Evolutionary conservation across 2,329 filamentous ascomycete genomes (phyloP).

Genomic region (Huntiella abstrusa): DNA sequence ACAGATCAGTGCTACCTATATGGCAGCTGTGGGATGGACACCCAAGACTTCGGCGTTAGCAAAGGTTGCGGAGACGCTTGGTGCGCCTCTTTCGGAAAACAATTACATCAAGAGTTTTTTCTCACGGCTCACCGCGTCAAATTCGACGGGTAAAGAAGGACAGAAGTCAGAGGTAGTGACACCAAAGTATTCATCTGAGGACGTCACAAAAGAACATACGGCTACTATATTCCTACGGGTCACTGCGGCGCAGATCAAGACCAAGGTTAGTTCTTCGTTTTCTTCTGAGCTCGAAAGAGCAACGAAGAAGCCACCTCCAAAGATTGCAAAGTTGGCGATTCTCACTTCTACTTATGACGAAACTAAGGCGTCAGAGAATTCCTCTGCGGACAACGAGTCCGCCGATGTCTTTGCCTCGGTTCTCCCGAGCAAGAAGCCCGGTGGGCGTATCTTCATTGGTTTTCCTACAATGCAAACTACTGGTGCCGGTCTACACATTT

Average conservation of each 20-base stretch:
- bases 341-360: constrained; percentile 85
- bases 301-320: constrained; percentile 92
- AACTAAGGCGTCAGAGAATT: constrained; percentile 43
- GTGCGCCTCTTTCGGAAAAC: constrained; percentile 27
- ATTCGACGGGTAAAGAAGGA: constrained; percentile 25
- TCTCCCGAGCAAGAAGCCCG: constrained; percentile 61
- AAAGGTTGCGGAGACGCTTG: constrained; percentile 31
- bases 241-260: constrained; percentile 66
- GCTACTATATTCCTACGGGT: constrained; percentile 79
- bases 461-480: constrained; percentile 97
- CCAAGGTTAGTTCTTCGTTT: constrained; percentile 53
- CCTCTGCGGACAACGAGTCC: constrained; percentile 23
- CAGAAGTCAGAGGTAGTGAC: constrained; percentile 28
- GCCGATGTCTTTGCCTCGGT: constrained; percentile 79
- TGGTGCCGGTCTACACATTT: constrained; percentile 81
- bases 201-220: constrained; percentile 49
- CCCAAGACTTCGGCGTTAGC: constrained; percentile 25
- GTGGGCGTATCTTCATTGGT: constrained; percentile 84
- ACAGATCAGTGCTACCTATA: constrained; percentile 80
- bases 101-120: constrained; percentile 64
- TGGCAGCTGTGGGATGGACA: constrained; percentile 77
- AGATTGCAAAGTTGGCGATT: constrained; percentile 66
- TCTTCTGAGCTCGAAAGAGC: constrained; percentile 79
- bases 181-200: constrained; percentile 46
- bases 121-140: constrained; percentile 45